Percentiles rank a stretch among this genome's conserved stretches.
Conservation (phyloP, 768 basidiomycete species). For the Podaxis carcinomalis region DNA sequence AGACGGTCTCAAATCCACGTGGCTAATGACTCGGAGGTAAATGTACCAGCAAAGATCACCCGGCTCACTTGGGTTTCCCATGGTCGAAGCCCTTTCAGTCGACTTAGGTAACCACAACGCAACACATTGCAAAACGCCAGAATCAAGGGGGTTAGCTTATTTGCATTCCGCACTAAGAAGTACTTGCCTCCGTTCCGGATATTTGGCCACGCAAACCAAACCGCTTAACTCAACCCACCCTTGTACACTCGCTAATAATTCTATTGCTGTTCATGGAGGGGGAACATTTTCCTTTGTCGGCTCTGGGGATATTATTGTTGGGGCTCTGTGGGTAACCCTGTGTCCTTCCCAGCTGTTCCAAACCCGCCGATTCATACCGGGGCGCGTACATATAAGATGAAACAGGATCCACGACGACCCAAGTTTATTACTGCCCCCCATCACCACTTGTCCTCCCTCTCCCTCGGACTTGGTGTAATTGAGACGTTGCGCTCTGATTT, state of each 20-base stretch:
- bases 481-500: not conserved
- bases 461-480: not conserved
- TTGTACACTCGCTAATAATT: not conserved
- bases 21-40: not conserved
- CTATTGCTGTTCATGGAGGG: constrained; percentile 6
- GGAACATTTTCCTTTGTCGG: constrained; percentile 8
- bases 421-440: not conserved
- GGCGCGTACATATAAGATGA: constrained; percentile 7
- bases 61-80: not conserved
- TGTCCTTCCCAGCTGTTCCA: constrained; percentile 7
- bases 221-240: constrained; percentile 3
- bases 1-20: constrained; percentile 1
- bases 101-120: constrained; percentile 4
- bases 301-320: not conserved
- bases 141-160: not conserved
- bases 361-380: constrained; percentile 6
- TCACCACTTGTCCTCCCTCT: not conserved
- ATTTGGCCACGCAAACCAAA: constrained; percentile 7
- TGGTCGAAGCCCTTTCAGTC: constrained; percentile 1
- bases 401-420: not conserved
- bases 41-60: not conserved
- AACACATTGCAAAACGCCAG: constrained; percentile 5
- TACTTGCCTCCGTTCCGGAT: constrained; percentile 1
- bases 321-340: constrained; percentile 6
- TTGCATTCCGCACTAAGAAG: not conserved